These are phyloP conservation scores for Colletotrichum paranaense DNA, from an alignment of 2,329 filamentous ascomycete species.

Conservation along the genomic window DNA sequence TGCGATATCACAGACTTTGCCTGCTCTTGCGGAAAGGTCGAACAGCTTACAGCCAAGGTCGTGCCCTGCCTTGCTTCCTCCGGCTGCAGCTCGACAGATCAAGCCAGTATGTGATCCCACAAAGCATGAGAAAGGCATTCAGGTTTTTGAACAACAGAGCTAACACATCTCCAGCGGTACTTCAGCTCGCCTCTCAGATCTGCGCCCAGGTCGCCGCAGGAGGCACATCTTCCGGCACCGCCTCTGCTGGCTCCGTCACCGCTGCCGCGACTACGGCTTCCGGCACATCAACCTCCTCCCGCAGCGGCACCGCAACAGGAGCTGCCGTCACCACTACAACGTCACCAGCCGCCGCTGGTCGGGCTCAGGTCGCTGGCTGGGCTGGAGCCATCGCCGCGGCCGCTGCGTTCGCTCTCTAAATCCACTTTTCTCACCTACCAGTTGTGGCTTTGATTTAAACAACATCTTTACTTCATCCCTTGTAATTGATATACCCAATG, in stretches of 20 bases:
- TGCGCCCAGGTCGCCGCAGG: conserved; percentile 35
- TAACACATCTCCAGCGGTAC: conserved; percentile 36
- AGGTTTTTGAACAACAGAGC: not conserved
- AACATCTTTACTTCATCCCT: not conserved
- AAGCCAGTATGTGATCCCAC: conserved; percentile 45
- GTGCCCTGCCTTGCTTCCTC: conserved; percentile 48
- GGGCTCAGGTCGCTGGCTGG: conserved; percentile 42
- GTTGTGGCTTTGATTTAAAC: not conserved
- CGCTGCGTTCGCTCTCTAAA: conserved; percentile 46
- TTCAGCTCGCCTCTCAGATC: conserved; percentile 40
- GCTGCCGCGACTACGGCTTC: conserved; percentile 31
- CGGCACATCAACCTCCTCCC: conserved; percentile 33
- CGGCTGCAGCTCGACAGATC: conserved; percentile 48
- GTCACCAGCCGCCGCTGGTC: conserved; percentile 40
- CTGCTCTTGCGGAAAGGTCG: conserved; percentile 52
- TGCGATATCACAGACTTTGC: conserved; percentile 48
- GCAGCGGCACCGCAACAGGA: conserved; percentile 36
- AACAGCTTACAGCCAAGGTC: conserved; percentile 46
- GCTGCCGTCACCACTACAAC: conserved; percentile 23
- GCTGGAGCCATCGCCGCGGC: conserved; percentile 44
- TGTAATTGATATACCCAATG: not conserved
- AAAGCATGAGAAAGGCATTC: too few relatives aligned
- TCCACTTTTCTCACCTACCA: too few relatives aligned
- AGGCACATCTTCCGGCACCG: not conserved
- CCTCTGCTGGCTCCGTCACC: not conserved